Evolutionary conservation across 164 flowering plant species (phyloP).

Genomic region (Magnolia sinica): DNA sequence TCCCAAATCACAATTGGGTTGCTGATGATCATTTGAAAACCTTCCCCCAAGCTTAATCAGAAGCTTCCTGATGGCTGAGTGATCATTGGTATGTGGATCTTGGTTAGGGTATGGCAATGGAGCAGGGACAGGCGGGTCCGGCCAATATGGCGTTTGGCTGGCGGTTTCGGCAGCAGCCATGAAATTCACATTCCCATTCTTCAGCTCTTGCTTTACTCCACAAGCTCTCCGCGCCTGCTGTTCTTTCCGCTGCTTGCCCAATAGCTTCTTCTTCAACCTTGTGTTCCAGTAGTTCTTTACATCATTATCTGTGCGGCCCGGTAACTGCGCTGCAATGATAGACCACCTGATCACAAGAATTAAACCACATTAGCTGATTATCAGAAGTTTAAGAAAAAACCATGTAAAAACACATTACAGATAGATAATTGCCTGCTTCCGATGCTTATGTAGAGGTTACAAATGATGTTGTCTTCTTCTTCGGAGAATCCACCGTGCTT

Average conservation of each 20-base stretch:
- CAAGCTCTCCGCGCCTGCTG: constrained; percentile 32
- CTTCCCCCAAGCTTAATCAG: constrained; percentile 58
- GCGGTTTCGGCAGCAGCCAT: constrained; percentile 9
- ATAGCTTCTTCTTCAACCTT: constrained; percentile 74
- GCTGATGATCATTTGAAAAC: constrained; percentile 32
- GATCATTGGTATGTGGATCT: constrained; percentile 27
- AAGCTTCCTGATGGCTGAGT: constrained; percentile 42
- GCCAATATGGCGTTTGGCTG: constrained; percentile 32
- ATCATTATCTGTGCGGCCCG: constrained; percentile 83
- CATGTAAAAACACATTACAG: neutral
- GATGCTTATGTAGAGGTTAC: constrained; percentile 67
- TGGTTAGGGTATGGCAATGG: constrained; percentile 16
- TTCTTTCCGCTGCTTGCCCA: constrained; percentile 61
- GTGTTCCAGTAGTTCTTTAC: constrained; percentile 94
- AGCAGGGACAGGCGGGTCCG: constrained; percentile 18
- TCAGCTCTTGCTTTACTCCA: constrained; percentile 39
- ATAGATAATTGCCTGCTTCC: constrained; percentile 67
- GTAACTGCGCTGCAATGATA: constrained; percentile 76
- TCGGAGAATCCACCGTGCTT: constrained; percentile 87
- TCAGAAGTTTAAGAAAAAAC: neutral
- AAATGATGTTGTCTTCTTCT: constrained; percentile 86
- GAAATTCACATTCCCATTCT: constrained; percentile 14
- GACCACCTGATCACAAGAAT: constrained; percentile 57
- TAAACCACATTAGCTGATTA: neutral
- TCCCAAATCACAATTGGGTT: neutral